phyloP scores from a whole-genome alignment of 2,329 filamentous ascomycete genomes.

The Aspergillus fischeri region DNA sequence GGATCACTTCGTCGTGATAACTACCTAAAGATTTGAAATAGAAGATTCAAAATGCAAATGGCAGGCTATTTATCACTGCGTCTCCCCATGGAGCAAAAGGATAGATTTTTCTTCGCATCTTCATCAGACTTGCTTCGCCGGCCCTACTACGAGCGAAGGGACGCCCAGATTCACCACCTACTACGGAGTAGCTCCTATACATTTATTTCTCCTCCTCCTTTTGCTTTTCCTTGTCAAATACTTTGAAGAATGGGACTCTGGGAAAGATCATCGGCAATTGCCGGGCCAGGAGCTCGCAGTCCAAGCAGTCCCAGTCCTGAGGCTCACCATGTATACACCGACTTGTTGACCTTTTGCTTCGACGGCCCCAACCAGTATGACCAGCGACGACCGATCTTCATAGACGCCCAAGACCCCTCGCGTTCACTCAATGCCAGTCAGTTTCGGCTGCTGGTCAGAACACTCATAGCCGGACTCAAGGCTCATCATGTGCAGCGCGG shows the following conservation, averaged over 20 bases:
- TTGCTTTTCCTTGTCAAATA: slow-evolving; percentile 1
- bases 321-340: slow-evolving; percentile 26
- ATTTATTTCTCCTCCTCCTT: not conserved
- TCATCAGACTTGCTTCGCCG: not conserved
- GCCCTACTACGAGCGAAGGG: not conserved
- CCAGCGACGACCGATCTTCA: slow-evolving; percentile 36
- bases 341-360: slow-evolving; percentile 43
- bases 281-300: slow-evolving; percentile 6
- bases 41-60: not conserved
- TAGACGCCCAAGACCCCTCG: slow-evolving; percentile 39
- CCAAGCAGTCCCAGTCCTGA: not conserved
- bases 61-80: not conserved
- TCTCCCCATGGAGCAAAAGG: not conserved
- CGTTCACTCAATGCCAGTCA: slow-evolving; percentile 34
- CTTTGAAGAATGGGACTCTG: slow-evolving; percentile 19
- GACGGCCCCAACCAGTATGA: slow-evolving; percentile 32
- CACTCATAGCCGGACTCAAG: slow-evolving; percentile 39
- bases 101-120: not conserved
- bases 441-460: slow-evolving; percentile 33
- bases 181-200: not conserved
- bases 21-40: not conserved
- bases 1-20: not conserved
- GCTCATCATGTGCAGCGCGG: slow-evolving; percentile 35
- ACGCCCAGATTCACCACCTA: not conserved
- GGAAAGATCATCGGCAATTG: slow-evolving; percentile 18